Conservation (phyloP, 1,284 basidiomycete genomes). For the Marasmius tenuissimus region DNA sequence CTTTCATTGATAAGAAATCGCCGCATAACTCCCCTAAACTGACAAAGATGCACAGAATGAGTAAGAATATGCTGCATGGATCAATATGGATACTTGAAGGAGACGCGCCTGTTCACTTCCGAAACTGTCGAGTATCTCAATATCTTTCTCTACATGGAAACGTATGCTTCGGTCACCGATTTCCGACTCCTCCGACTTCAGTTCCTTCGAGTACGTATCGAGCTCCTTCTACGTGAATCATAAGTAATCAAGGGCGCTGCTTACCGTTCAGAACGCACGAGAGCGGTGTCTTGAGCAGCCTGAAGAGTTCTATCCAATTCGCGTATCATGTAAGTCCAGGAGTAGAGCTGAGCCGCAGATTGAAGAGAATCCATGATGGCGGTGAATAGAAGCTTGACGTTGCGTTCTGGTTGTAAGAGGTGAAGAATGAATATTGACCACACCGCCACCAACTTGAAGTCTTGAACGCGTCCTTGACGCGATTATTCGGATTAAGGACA, state of each 20-base stretch:
- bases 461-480: no score
- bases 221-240: slow-evolving; percentile 31
- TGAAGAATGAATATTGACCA: background rate
- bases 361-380: slow-evolving; percentile 35
- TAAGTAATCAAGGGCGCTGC: background rate
- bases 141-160: slow-evolving; percentile 33
- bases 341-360: slow-evolving; percentile 44
- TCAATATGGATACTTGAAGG: background rate
- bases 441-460: no score
- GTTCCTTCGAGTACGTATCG: slow-evolving; percentile 25
- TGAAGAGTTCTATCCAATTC: slow-evolving; percentile 48
- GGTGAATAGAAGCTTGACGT: background rate
- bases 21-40: no score
- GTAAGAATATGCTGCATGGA: no score
- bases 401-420: background rate
- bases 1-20: no score
- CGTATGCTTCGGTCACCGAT: slow-evolving; percentile 37
- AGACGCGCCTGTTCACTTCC: background rate
- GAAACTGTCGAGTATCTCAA: slow-evolving; percentile 16
- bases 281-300: slow-evolving; percentile 31
- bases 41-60: no score
- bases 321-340: slow-evolving; percentile 51
- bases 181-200: slow-evolving; percentile 32
- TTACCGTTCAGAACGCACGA: slow-evolving; percentile 21
- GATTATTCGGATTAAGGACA: no score